Evolutionary conservation across 2,329 filamentous ascomycete genomes (phyloP).

Genomic region (Paracorniculantispora psalliotae): DNA sequence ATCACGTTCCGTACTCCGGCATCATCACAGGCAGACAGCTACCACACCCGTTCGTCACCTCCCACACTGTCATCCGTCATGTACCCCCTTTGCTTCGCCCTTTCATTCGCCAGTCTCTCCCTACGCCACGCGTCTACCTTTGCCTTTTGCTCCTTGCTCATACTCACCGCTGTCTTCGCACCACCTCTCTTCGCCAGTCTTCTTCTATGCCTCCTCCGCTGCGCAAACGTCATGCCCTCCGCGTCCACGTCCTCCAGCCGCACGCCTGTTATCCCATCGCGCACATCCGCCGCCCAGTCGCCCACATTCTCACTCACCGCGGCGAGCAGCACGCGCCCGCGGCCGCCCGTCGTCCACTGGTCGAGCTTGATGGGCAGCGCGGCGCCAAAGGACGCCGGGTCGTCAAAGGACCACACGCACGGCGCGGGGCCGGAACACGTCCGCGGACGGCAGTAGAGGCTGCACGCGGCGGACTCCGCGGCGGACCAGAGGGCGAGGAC

Average conservation of each 20-base stretch:
- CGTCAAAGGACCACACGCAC: constrained; percentile 53
- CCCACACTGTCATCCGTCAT: constrained; percentile 30
- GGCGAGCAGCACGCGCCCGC: constrained; percentile 36
- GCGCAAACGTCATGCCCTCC: constrained; percentile 39
- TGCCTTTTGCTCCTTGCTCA: constrained; percentile 35
- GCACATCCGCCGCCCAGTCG: constrained; percentile 44
- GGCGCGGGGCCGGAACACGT: constrained; percentile 40
- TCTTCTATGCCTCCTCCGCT: constrained; percentile 45
- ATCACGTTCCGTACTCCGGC: too few relatives aligned
- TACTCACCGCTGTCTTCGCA: constrained; percentile 25
- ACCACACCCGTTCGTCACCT: constrained; percentile 26
- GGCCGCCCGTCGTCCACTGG: constrained; percentile 53
- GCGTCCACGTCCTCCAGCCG: constrained; percentile 42
- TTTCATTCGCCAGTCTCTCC: constrained; percentile 36
- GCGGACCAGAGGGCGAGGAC: constrained; percentile 47
- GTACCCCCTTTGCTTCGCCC: constrained; percentile 34
- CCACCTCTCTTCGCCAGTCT: constrained; percentile 43
- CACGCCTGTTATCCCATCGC: constrained; percentile 41
- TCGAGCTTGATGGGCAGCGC: constrained; percentile 59
- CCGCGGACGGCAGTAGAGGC: constrained; percentile 48
- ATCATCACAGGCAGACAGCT: too few relatives aligned
- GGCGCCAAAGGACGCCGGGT: constrained; percentile 54
- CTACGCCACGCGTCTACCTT: constrained; percentile 43
- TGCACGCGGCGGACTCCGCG: constrained; percentile 50
- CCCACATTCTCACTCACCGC: constrained; percentile 37